Percentiles rank a stretch among this genome's conserved stretches.
Evolutionary conservation across 202 grass and related monocot genomes (phyloP).

Genomic region (Eragrostis tef): DNA sequence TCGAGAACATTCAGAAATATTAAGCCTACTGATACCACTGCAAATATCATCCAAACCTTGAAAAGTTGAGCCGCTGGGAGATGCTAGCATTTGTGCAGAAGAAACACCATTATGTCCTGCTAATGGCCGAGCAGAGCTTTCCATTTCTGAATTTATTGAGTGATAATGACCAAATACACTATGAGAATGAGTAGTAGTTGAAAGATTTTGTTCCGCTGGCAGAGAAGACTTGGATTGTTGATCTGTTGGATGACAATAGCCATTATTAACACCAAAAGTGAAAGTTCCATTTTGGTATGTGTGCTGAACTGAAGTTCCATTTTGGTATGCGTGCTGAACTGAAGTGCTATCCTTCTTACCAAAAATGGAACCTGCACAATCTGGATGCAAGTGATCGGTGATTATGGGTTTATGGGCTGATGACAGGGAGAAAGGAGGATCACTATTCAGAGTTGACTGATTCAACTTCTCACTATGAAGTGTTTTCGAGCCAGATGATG

Average conservation of each 20-base stretch:
- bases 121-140: constrained; percentile 40
- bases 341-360: constrained; percentile 48
- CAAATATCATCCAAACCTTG: constrained; percentile 48
- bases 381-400: constrained; percentile 30
- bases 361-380: constrained; percentile 47
- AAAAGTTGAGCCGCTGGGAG: constrained; percentile 41
- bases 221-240: constrained; percentile 47
- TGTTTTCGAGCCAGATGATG: constrained; percentile 44
- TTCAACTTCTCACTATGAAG: constrained; percentile 42
- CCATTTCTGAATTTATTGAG: constrained; percentile 41
- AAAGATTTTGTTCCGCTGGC: constrained; percentile 47
- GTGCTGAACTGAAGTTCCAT: neutral
- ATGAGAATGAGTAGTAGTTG: constrained; percentile 37
- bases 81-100: constrained; percentile 43
- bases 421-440: neutral
- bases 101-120: constrained; percentile 41
- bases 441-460: neutral
- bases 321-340: neutral
- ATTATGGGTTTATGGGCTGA: constrained; percentile 21
- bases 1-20: constrained; percentile 34
- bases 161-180: constrained; percentile 40
- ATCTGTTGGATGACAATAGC: constrained; percentile 40
- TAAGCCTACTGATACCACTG: constrained; percentile 33
- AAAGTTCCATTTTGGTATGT: constrained; percentile 33
- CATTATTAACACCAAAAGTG: constrained; percentile 44